Evolutionary conservation across 768 basidiomycete species (phyloP).

Genomic region (Suillus hirtellus): DNA sequence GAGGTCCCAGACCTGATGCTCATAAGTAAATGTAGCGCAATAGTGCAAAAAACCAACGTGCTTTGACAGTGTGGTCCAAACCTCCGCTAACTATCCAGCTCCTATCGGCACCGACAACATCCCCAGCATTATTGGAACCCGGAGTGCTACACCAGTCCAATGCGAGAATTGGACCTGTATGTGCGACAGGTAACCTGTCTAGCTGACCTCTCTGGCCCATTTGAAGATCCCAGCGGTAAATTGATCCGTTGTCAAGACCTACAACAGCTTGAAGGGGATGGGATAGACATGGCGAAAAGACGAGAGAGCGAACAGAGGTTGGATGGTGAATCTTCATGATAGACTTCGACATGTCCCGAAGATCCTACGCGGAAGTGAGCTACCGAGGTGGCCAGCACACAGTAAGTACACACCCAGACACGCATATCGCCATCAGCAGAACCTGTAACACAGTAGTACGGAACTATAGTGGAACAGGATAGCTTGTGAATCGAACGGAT

Average conservation of each 20-base stretch:
- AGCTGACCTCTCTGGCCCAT: slow-evolving; percentile 75
- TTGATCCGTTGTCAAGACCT: slow-evolving; percentile 69
- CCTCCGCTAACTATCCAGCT: slow-evolving; percentile 84
- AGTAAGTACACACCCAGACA: slow-evolving; percentile 60
- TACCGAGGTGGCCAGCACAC: background rate
- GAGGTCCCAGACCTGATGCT: slow-evolving; percentile 71
- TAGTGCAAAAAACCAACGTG: slow-evolving; percentile 23
- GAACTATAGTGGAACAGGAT: slow-evolving; percentile 65
- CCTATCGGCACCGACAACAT: slow-evolving; percentile 22
- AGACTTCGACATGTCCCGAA: slow-evolving; percentile 70
- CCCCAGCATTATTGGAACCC: slow-evolving; percentile 17
- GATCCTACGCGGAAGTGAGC: slow-evolving; percentile 47
- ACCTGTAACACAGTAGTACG: slow-evolving; percentile 75
- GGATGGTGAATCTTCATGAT: slow-evolving; percentile 72
- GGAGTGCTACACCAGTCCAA: slow-evolving; percentile 66
- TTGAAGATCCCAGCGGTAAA: slow-evolving; percentile 78
- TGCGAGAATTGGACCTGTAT: slow-evolving; percentile 68
- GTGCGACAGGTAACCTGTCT: slow-evolving; percentile 73
- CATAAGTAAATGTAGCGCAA: slow-evolving; percentile 6
- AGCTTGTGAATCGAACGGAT: slow-evolving; percentile 71
- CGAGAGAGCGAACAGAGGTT: slow-evolving; percentile 64
- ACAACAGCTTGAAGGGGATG: slow-evolving; percentile 69
- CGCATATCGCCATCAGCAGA: slow-evolving; percentile 81
- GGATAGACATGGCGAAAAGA: slow-evolving; percentile 66
- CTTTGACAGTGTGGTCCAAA: slow-evolving; percentile 79